These are phyloP conservation scores for Saccharomycopsis hybrid DNA, from an alignment of 1,139 yeast genomes.

Conservation along the genomic window DNA sequence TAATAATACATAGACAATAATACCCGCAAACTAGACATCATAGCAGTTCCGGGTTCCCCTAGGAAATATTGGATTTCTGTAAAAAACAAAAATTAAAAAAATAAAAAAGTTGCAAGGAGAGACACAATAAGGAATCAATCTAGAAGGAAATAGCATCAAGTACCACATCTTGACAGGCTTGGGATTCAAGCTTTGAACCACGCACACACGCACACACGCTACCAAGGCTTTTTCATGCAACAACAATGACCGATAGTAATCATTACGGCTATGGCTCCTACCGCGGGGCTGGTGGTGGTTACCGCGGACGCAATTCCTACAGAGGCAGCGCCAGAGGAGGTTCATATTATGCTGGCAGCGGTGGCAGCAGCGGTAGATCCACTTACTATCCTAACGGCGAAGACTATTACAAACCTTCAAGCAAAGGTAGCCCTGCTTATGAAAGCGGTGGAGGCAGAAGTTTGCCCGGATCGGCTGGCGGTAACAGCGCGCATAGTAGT, in stretches of 20 bases:
- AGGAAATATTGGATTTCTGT: no score
- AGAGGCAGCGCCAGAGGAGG: constrained; percentile 1
- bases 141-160: neutral
- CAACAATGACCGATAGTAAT: constrained; percentile 4
- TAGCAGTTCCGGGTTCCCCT: no score
- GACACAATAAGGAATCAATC: neutral
- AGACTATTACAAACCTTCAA: constrained; percentile 6
- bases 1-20: no score
- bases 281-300: constrained; percentile 6
- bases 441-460: neutral
- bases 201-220: no score
- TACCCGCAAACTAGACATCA: no score
- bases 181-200: no score
- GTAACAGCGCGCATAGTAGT: neutral
- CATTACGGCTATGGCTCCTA: constrained; percentile 7
- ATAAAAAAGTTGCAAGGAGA: neutral
- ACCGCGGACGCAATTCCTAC: neutral
- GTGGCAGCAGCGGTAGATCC: neutral
- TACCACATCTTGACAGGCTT: no score
- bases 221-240: no score
- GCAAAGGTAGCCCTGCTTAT: neutral
- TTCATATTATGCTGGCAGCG: neutral
- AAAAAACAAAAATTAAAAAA: no score
- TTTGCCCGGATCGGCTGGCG: neutral
- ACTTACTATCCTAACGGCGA: neutral